Base-by-base conservation (phyloP, 345 rosid species). In the Adansonia digitata region DNA sequence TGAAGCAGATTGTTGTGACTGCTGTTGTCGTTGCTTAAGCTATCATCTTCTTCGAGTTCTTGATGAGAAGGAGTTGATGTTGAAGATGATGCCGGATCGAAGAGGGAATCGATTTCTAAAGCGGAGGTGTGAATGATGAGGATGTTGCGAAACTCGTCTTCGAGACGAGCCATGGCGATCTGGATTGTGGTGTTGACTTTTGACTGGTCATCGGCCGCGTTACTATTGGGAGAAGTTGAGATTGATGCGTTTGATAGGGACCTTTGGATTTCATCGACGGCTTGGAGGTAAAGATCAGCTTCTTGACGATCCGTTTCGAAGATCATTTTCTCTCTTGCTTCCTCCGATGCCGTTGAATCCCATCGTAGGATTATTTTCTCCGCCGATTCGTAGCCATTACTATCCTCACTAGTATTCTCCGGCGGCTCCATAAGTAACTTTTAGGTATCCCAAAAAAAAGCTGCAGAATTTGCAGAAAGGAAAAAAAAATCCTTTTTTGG, bases 81-180 rank as follows among this genome's bases (percentile, higher is more conserved):
- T 7, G 82, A 79, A 22, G 87, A 82, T 45, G 78, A 83, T 62
- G 84, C 18, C 27, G 82, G 72, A 68, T 82, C 86, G 31, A 83
- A 42, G 31, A 86, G 83, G 0, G 89, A 86, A 55, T 88, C 93
- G 2, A 84, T 73, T 61, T 94, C 97, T 40, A 94, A 66, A 3
- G 97, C 92, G 27, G 85, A 75, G 31, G 89, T 80, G 77, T 92
- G 87, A 12, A 65, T 81, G 40, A 92, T 85, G 22, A 94, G 88
- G 37, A 94, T 90, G 80, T 81, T 89, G 31, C 97, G 85, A 61
- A 94, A 94, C 94, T 94, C 98, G 76, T 94, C 98, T 71, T 92
- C 97, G 2, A 94, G 91, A 5, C 98, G 84, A 34, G 97, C 97
- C 98, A 94, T 94, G 62, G 98, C 97, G 91, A 94, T 92, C 91